phyloP scores from a whole-genome alignment of 2,329 filamentous ascomycete species.

The Emmonsia crescens region DNA sequence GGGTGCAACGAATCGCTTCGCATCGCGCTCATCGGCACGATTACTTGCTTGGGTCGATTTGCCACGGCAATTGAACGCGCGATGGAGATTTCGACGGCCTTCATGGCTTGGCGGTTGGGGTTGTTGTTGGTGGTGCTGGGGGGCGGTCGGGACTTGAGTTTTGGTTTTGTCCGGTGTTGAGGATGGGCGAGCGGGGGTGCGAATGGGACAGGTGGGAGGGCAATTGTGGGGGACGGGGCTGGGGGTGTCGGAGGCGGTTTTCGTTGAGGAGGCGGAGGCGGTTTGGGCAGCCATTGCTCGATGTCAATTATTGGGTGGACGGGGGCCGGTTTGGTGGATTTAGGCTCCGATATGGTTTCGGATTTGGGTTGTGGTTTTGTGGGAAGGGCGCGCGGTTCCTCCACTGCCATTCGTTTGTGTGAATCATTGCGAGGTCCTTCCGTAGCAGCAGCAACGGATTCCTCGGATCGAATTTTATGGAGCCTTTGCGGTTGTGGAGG shows the following conservation, averaged over 20 bases:
- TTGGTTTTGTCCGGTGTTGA: background rate
- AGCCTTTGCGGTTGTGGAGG: background rate
- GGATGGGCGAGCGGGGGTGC: background rate
- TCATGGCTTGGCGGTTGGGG: conserved; percentile 7
- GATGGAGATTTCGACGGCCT: conserved; percentile 26
- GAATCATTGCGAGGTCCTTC: background rate
- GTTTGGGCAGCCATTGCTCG: background rate
- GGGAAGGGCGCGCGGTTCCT: background rate
- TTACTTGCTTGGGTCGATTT: conserved; percentile 24
- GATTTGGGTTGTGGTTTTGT: background rate
- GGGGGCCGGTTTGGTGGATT: background rate
- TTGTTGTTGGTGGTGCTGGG: conserved; percentile 9
- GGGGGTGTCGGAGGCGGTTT: background rate
- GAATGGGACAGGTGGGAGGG: conserved; percentile 6
- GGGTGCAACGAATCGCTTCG: conserved; percentile 17
- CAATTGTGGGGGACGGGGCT: background rate
- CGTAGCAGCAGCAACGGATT: background rate
- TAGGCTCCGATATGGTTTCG: background rate
- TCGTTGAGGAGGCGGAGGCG: conserved; percentile 1
- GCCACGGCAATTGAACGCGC: conserved; percentile 31
- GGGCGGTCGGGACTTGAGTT: conserved; percentile 6
- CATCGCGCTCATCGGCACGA: conserved; percentile 24
- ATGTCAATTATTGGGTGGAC: background rate
- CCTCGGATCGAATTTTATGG: background rate
- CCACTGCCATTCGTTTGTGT: background rate